Percentiles rank a stretch among this genome's conserved stretches.
Evolutionary conservation across 176 grass and related monocot genomes (phyloP).

Genomic region (Cenchrus americanus): DNA sequence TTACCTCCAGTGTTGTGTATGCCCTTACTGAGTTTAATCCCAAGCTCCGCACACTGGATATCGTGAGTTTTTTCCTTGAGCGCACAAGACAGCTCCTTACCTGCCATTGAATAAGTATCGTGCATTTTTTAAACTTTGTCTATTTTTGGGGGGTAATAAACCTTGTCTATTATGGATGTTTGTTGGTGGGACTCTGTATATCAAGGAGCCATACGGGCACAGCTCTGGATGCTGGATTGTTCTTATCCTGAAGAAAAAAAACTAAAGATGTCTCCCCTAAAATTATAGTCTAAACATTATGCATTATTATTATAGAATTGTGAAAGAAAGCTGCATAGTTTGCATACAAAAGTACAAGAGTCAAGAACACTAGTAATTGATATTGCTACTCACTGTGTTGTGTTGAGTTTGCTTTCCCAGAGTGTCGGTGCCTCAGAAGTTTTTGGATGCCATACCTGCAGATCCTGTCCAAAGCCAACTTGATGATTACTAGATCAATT

Average conservation of each 20-base stretch:
- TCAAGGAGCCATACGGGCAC: background rate
- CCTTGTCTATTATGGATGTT: background rate
- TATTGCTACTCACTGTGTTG: background rate
- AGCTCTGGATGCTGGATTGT: background rate
- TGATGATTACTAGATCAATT: conserved; percentile 3
- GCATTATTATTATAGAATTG: background rate
- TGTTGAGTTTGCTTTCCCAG: background rate
- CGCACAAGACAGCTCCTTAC: background rate
- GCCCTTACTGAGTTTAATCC: background rate
- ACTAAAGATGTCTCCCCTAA: background rate
- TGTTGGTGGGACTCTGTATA: background rate
- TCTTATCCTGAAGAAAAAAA: background rate
- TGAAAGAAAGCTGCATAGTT: background rate
- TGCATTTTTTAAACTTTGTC: background rate
- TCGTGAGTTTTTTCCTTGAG: background rate
- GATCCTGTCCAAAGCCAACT: background rate
- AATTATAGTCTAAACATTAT: conserved; percentile 2
- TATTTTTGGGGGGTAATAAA: background rate
- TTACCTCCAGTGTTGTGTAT: background rate
- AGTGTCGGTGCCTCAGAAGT: background rate
- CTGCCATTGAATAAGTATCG: background rate
- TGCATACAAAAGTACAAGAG: background rate
- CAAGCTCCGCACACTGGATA: background rate
- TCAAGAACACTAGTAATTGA: background rate
- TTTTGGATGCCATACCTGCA: conserved; percentile 29